phyloP scores from a whole-genome alignment of 2,329 filamentous ascomycete species.

The Furcasterigmium furcatum region DNA sequence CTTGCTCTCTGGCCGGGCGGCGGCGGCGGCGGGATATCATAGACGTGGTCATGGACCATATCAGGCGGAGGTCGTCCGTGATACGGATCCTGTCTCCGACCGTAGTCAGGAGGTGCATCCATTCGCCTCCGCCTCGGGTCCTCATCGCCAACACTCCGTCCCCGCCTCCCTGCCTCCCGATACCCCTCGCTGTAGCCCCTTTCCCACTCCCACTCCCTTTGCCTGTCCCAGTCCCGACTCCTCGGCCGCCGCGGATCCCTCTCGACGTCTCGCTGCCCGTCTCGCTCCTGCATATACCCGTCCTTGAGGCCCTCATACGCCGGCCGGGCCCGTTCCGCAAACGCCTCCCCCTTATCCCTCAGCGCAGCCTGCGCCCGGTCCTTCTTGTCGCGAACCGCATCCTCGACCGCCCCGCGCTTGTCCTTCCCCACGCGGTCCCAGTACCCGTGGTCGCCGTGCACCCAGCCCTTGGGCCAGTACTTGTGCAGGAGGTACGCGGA shows the following conservation, averaged over 20 bases:
- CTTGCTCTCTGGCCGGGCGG: neutral
- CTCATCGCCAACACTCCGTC: neutral
- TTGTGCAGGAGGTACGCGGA: slow-evolving; percentile 29
- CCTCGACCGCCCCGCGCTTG: neutral
- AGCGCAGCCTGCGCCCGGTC: slow-evolving; percentile 1
- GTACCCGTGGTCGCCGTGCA: slow-evolving; percentile 22
- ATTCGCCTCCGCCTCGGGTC: neutral
- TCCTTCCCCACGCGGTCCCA: slow-evolving; percentile 18
- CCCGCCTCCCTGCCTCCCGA: neutral
- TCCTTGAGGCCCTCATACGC: slow-evolving; percentile 11
- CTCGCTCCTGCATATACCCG: slow-evolving; percentile 9
- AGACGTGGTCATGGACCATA: neutral
- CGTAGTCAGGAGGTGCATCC: neutral
- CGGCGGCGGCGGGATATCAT: neutral
- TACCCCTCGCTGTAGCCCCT: too few species aligned
- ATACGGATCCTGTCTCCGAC: neutral
- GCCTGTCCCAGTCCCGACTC: neutral
- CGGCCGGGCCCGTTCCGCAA: slow-evolving; percentile 11
- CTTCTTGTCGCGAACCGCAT: slow-evolving; percentile 4
- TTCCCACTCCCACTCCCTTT: neutral
- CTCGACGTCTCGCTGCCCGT: neutral
- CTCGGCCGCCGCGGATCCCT: slow-evolving; percentile 4
- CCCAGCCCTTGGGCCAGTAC: slow-evolving; percentile 27
- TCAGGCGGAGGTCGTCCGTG: neutral
- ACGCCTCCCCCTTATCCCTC: slow-evolving; percentile 5